Evolutionary conservation across 306 rosid species (phyloP), one percentile per base, ranked within the genome.

Genomic region (Alnus rubra): DNA sequence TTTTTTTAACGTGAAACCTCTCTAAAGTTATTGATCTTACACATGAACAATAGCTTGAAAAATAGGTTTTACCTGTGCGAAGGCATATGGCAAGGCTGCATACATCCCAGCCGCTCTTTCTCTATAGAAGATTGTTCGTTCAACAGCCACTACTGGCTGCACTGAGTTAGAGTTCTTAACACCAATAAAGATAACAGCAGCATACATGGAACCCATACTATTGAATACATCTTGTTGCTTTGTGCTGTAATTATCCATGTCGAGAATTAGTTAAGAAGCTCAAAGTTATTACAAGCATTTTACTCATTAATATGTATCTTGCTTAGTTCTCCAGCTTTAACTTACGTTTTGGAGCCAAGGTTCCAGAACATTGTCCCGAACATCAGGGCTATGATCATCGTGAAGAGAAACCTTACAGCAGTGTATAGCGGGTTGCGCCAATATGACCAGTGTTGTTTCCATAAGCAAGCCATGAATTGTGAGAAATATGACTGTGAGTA

Each of bases 401-500:
- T 78, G 69, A 84, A 81, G 48, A 81, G 44, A 82, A 87, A 85
- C 31, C 87, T 88, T 42, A 88, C 87, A 13, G 92, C 91, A 13
- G 84, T 83, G 58, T 88, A 85, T 2, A 80, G 75, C 2, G 89
- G 81, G 49, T 88, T 88, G 16, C 89, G 87, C 91, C 91, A 88
- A 69, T 88, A 88, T 50, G 89, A 88, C 89, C 84, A 81, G 76
- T 65, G 78, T 71, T 85, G 97, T 81, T 94, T 92, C 98, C 98
- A 92, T 30, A 94, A 70, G 83, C 97, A 90, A 58, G 98, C 95
- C 81, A 67, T 63, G 83, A 89, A 92, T 82, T 94, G 98, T 51
- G 74, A 73, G 79, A 53, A 82, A 84, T 89, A 80, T 19, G 97
- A 64, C 63, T 90, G 92, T 3, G 97, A 82, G 74, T 84, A 89